Evolutionary conservation across 345 rosid genomes (phyloP).

Genomic region (Geranium brycei): DNA sequence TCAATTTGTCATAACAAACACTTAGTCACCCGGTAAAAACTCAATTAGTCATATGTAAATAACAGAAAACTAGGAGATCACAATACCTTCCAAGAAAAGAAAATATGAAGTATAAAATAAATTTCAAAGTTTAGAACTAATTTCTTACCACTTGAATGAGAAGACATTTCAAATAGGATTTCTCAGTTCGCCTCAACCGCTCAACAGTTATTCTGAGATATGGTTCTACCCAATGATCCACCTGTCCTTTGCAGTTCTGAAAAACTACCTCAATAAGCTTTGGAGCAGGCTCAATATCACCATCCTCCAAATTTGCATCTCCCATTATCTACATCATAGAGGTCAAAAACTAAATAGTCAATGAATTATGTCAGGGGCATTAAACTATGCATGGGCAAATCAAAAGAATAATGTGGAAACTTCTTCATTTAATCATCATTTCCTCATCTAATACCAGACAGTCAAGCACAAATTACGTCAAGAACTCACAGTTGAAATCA

Average conservation of each 20-base stretch:
- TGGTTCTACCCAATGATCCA: slow-evolving; percentile 97
- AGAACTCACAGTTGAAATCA: slow-evolving; percentile 82
- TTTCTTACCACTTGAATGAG: slow-evolving; percentile 88
- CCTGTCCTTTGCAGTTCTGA: slow-evolving; percentile 96
- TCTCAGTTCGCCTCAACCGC: slow-evolving; percentile 63
- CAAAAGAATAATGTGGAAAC: no score
- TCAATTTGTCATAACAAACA: no score
- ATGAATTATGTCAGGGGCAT: no score
- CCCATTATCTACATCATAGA: slow-evolving; percentile 49
- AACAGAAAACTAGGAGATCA: no score
- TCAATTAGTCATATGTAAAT: no score
- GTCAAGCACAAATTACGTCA: neutral
- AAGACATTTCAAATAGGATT: slow-evolving; percentile 79
- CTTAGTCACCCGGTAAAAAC: no score
- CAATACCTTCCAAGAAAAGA: neutral
- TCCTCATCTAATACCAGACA: neutral
- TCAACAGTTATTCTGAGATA: slow-evolving; percentile 74
- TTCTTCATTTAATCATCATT: no score
- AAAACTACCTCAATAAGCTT: slow-evolving; percentile 94
- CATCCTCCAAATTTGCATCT: slow-evolving; percentile 78
- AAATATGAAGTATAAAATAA: slow-evolving; percentile 4
- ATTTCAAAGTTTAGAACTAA: neutral
- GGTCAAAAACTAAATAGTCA: no score
- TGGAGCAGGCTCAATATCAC: slow-evolving; percentile 90
- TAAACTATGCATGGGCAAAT: neutral